A percentile compares a stretch with the other conserved stretches of the same genome.
These are phyloP conservation scores for Cokeromyces recurvatus DNA, from an alignment of 371 early-diverging fungal genomes.

Conservation along the genomic window DNA sequence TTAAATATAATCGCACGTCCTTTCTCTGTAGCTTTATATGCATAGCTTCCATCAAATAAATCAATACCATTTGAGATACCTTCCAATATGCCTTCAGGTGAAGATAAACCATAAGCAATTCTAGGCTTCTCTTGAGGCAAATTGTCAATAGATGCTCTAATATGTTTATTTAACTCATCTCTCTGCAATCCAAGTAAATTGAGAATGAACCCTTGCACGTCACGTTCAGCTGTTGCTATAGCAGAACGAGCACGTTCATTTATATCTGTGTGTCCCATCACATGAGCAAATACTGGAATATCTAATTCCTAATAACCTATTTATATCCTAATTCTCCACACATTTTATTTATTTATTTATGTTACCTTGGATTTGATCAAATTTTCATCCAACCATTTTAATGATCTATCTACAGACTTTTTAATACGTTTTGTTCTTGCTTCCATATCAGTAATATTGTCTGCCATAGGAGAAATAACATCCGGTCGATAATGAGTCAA, in stretches of 20 bases:
- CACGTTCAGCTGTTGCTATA: conserved; percentile 46
- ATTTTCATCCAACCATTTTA: conserved; percentile 54
- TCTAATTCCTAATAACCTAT: conserved; percentile 8
- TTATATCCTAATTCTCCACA: background rate
- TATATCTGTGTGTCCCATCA: conserved; percentile 46
- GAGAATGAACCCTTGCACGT: conserved; percentile 47
- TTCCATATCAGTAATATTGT: conserved; percentile 41
- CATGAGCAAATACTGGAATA: conserved; percentile 55
- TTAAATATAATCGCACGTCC: conserved; percentile 41
- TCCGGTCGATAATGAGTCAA: conserved; percentile 53
- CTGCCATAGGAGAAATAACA: conserved; percentile 41
- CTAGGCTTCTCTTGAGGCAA: conserved; percentile 45
- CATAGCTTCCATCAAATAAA: conserved; percentile 65
- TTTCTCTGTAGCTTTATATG: conserved; percentile 37
- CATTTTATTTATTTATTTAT: conserved; percentile 2
- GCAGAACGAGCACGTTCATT: conserved; percentile 61
- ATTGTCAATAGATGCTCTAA: conserved; percentile 29
- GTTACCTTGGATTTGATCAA: conserved; percentile 24
- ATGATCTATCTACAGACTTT: conserved; percentile 64
- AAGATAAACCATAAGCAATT: conserved; percentile 41
- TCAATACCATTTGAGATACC: conserved; percentile 66
- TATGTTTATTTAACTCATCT: conserved; percentile 10
- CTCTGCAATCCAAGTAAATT: conserved; percentile 29
- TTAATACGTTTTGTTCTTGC: conserved; percentile 55
- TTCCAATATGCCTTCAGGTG: conserved; percentile 55